Conservation (phyloP, 1,284 basidiomycete species). For the Leccinum huronense region DNA sequence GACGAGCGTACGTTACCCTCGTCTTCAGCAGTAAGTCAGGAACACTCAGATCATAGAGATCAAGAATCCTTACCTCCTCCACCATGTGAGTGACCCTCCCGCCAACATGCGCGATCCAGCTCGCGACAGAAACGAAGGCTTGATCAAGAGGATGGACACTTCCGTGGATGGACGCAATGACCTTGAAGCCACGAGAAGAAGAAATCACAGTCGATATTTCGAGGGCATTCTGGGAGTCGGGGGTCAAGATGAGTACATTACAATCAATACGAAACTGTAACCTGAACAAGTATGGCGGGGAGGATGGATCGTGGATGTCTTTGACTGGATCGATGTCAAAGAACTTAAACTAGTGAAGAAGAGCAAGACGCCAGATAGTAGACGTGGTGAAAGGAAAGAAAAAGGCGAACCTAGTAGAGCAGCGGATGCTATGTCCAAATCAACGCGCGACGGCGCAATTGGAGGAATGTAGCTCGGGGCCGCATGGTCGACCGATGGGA, state of each 20-base stretch:
- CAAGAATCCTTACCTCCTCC: constrained; percentile 71
- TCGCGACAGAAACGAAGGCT: constrained; percentile 69
- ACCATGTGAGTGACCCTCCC: constrained; percentile 84
- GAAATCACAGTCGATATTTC: constrained; percentile 70
- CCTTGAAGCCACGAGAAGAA: constrained; percentile 55
- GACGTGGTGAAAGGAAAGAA: not conserved
- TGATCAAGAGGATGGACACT: constrained; percentile 73
- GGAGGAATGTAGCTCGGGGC: too few species aligned
- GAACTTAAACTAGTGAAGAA: constrained; percentile 87
- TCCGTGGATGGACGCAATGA: constrained; percentile 82
- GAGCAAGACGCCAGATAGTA: constrained; percentile 14
- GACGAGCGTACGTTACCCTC: constrained; percentile 74
- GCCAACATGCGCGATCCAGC: constrained; percentile 75
- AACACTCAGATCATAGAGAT: constrained; percentile 74
- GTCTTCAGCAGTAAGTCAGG: constrained; percentile 46
- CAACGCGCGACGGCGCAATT: not conserved
- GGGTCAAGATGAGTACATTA: constrained; percentile 5
- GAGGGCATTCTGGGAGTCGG: constrained; percentile 48
- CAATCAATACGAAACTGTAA: constrained; percentile 37
- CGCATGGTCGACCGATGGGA: too few species aligned
- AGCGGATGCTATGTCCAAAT: not conserved
- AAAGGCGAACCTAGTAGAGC: not conserved
- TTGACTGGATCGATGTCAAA: constrained; percentile 74
- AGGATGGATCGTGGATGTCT: constrained; percentile 75
- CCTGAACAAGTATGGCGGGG: constrained; percentile 75